phyloP scores from a whole-genome alignment of 2,329 filamentous ascomycete species.

The Beauveria caledonica region DNA sequence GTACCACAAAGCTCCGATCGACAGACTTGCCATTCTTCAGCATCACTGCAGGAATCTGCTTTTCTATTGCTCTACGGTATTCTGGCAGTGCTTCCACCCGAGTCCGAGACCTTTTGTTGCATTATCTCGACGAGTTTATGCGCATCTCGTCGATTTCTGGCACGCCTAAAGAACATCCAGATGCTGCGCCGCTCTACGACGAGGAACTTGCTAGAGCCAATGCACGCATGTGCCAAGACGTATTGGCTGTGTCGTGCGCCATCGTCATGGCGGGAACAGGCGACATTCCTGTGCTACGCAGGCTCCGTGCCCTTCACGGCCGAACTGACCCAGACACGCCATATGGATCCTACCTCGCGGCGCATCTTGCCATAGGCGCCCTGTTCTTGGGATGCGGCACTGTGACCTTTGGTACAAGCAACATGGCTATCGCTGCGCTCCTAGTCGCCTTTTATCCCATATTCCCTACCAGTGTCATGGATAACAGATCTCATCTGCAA shows the following conservation, averaged over 20 bases:
- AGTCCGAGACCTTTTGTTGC: slow-evolving; percentile 74
- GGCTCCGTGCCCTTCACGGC: slow-evolving; percentile 80
- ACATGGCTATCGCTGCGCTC: slow-evolving; percentile 77
- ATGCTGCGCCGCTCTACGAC: slow-evolving; percentile 55
- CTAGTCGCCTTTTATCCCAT: slow-evolving; percentile 91
- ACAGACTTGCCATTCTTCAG: slow-evolving; percentile 89
- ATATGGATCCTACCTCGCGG: slow-evolving; percentile 88
- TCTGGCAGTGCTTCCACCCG: slow-evolving; percentile 61
- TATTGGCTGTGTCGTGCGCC: slow-evolving; percentile 71
- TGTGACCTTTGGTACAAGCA: slow-evolving; percentile 81
- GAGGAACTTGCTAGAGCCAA: slow-evolving; percentile 75
- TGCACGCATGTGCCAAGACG: slow-evolving; percentile 83
- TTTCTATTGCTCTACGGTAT: slow-evolving; percentile 65
- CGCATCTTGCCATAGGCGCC: slow-evolving; percentile 83
- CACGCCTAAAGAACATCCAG: slow-evolving; percentile 20
- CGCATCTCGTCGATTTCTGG: slow-evolving; percentile 57
- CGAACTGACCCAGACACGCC: slow-evolving; percentile 75
- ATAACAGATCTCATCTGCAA: slow-evolving; percentile 91
- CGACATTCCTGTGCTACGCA: slow-evolving; percentile 75
- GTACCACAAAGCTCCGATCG: slow-evolving; percentile 58
- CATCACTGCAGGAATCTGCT: slow-evolving; percentile 82
- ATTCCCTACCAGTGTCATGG: slow-evolving; percentile 80
- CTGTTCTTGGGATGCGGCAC: slow-evolving; percentile 91
- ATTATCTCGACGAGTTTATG: slow-evolving; percentile 81
- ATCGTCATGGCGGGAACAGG: slow-evolving; percentile 96